phyloP scores from a whole-genome alignment of 1,284 basidiomycete species.

The Leccinum pachyderme region DNA sequence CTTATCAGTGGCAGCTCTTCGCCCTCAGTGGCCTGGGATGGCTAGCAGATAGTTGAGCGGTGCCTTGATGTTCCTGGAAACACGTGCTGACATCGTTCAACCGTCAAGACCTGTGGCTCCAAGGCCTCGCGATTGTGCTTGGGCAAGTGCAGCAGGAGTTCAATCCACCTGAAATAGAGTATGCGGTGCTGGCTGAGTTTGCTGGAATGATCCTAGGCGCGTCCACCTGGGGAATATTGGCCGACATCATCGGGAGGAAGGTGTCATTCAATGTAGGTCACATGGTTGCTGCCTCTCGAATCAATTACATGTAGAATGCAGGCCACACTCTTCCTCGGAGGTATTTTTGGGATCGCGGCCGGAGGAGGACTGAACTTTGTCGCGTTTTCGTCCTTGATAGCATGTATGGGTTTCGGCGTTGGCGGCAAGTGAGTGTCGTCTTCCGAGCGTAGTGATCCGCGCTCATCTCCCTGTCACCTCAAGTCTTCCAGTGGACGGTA shows the following conservation, averaged over 20 bases:
- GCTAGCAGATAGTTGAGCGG: slow-evolving; percentile 48
- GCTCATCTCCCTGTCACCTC: background rate
- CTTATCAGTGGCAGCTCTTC: slow-evolving; percentile 61
- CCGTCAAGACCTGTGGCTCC: slow-evolving; percentile 50
- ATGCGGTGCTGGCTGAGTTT: slow-evolving; percentile 55
- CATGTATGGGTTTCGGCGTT: slow-evolving; percentile 54
- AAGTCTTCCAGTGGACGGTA: slow-evolving; percentile 55
- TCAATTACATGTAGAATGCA: slow-evolving; percentile 2
- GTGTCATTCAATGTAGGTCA: slow-evolving; percentile 50
- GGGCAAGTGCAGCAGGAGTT: slow-evolving; percentile 47
- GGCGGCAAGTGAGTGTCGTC: slow-evolving; percentile 49
- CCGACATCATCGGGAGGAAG: slow-evolving; percentile 49
- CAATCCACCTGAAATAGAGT: slow-evolving; percentile 43
- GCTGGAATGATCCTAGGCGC: slow-evolving; percentile 59
- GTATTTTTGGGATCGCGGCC: slow-evolving; percentile 58
- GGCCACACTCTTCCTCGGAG: slow-evolving; percentile 57
- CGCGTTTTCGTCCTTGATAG: slow-evolving; percentile 48
- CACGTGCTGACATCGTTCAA: slow-evolving; percentile 13
- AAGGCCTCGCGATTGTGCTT: slow-evolving; percentile 53
- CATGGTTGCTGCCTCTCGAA: background rate
- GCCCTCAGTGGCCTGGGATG: slow-evolving; percentile 54
- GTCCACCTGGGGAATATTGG: slow-evolving; percentile 50
- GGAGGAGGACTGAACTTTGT: slow-evolving; percentile 55
- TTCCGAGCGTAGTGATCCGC: background rate
- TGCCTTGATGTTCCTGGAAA: slow-evolving; percentile 7